Conservation (phyloP, 1,139 yeast species). For the Geotrichum candidum region DNA sequence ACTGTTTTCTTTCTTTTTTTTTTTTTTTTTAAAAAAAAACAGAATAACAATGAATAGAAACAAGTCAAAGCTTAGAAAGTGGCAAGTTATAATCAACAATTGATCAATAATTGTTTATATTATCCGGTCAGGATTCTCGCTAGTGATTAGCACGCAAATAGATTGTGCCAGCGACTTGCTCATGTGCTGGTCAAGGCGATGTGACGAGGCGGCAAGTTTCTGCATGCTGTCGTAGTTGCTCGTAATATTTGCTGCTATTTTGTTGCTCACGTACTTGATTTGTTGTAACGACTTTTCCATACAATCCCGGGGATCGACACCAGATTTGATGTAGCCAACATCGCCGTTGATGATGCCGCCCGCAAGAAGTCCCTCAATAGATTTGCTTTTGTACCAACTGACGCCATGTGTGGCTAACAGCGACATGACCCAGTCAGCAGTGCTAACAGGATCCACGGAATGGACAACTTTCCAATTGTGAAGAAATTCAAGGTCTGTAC, state of each 20-base stretch:
- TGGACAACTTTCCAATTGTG: slow-evolving; percentile 22
- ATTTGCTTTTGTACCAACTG: slow-evolving; percentile 22
- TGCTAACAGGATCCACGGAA: slow-evolving; percentile 20
- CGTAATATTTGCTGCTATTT: slow-evolving; percentile 20
- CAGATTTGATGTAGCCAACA: slow-evolving; percentile 41
- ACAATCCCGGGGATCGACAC: slow-evolving; percentile 39
- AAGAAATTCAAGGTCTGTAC: slow-evolving; percentile 19
- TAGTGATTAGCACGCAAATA: slow-evolving; percentile 20
- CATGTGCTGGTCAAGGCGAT: background rate
- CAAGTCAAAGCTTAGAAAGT: background rate
- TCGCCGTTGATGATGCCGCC: slow-evolving; percentile 29
- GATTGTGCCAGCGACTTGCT: slow-evolving; percentile 20
- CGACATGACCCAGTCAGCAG: slow-evolving; percentile 25
- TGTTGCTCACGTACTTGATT: slow-evolving; percentile 44
- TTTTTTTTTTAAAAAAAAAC: background rate
- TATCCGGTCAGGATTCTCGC: slow-evolving; percentile 22
- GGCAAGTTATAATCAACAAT: background rate
- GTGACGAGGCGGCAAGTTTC: slow-evolving; percentile 17
- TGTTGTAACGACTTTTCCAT: slow-evolving; percentile 41
- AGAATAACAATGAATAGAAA: background rate
- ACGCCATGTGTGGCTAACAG: slow-evolving; percentile 23
- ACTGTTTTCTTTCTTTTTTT: no score
- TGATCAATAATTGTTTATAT: background rate
- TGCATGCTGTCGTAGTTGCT: slow-evolving; percentile 22
- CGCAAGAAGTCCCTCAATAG: background rate